Evolutionary conservation across 1,139 yeast species (phyloP).

Genomic region (Kodamaea arcana): DNA sequence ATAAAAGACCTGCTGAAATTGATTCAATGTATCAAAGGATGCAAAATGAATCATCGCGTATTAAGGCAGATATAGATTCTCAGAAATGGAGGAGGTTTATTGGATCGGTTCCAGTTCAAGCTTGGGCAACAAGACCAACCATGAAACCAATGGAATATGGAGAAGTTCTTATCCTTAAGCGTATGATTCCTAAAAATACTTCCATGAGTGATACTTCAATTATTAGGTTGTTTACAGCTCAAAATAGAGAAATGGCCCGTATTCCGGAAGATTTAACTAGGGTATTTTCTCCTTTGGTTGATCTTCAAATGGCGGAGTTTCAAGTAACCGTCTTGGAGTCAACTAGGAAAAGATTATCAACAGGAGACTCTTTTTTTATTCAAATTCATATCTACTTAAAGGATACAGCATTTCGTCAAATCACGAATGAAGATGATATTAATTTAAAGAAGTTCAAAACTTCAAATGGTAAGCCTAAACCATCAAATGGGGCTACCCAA

Average conservation of each 20-base stretch:
- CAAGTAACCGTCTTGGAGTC: conserved; percentile 60
- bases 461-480: conserved; percentile 6
- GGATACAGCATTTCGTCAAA: conserved; percentile 41
- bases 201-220: conserved; percentile 20
- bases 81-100: conserved; percentile 39
- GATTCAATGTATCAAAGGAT: conserved; percentile 13
- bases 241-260: conserved; percentile 65
- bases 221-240: conserved; percentile 28
- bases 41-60: conserved; percentile 11
- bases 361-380: conserved; percentile 69
- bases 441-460: conserved; percentile 5
- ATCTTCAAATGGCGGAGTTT: conserved; percentile 51
- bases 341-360: conserved; percentile 50
- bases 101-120: conserved; percentile 70
- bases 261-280: conserved; percentile 69
- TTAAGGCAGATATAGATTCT: conserved; percentile 13
- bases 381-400: conserved; percentile 62
- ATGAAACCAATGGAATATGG: conserved; percentile 47
- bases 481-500: conserved; percentile 12
- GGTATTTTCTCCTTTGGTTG: conserved; percentile 65
- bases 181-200: conserved; percentile 26
- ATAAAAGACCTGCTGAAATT: conserved; percentile 7
- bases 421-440: conserved; percentile 7
- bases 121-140: conserved; percentile 83
- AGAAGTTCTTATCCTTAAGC: conserved; percentile 40